phyloP scores from a whole-genome alignment of 768 basidiomycete genomes.

The Xerocomellus dryophilus region DNA sequence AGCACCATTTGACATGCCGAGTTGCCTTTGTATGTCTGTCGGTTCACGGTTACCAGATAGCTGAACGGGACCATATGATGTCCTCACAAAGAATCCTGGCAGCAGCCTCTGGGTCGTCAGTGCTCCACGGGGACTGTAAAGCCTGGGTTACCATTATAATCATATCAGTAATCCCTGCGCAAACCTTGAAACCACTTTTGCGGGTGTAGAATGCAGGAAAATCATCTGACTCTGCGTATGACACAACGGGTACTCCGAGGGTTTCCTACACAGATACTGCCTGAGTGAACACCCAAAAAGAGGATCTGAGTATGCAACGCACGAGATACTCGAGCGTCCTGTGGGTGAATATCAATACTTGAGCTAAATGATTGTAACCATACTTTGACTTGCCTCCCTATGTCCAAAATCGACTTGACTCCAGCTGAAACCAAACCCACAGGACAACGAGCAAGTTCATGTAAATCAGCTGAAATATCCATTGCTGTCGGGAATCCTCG shows the following conservation, averaged over 20 bases:
- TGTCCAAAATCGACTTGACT: constrained; percentile 92
- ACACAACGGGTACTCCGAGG: constrained; percentile 85
- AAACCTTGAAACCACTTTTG: constrained; percentile 71
- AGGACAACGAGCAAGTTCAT: constrained; percentile 83
- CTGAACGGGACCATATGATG: neutral
- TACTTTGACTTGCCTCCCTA: constrained; percentile 53
- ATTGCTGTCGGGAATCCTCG: constrained; percentile 55
- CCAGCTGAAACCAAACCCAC: constrained; percentile 93
- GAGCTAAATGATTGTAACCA: neutral
- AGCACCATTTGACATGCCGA: constrained; percentile 73
- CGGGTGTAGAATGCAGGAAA: constrained; percentile 96
- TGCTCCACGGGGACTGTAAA: constrained; percentile 74
- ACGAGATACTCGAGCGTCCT: constrained; percentile 83
- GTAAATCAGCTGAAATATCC: constrained; percentile 93
- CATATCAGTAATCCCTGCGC: neutral
- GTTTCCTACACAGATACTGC: constrained; percentile 64
- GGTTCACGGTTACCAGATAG: neutral
- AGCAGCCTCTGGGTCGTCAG: constrained; percentile 58
- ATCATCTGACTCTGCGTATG: constrained; percentile 69
- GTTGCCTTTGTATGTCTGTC: constrained; percentile 64
- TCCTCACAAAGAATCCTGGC: constrained; percentile 72
- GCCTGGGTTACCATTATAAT: neutral
- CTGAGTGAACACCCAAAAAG: neutral
- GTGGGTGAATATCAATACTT: constrained; percentile 3
- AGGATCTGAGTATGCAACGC: constrained; percentile 15